Percentiles rank a stretch among this genome's conserved stretches.
Conservation (phyloP, 495 filamentous ascomycete genomes). For the Terfezia boudieri region DNA sequence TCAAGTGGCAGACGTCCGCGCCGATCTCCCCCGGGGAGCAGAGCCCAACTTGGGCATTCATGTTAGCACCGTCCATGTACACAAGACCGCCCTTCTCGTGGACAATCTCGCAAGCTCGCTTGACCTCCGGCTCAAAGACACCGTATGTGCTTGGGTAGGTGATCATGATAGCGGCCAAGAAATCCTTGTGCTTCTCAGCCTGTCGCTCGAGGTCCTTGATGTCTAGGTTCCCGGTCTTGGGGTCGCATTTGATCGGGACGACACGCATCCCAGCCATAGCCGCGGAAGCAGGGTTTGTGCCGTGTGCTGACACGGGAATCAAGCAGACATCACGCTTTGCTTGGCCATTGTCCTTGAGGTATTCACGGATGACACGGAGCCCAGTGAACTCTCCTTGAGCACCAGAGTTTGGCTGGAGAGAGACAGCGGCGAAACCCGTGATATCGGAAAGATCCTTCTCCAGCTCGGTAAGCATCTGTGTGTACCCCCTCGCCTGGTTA, state of each 20-base stretch:
- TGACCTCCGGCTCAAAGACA: slow-evolving; percentile 82
- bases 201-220: slow-evolving; percentile 67
- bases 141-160: slow-evolving; percentile 96
- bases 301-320: slow-evolving; percentile 91
- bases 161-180: slow-evolving; percentile 91
- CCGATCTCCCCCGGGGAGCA: slow-evolving; percentile 95
- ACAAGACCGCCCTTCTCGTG: slow-evolving; percentile 83
- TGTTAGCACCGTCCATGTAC: slow-evolving; percentile 98
- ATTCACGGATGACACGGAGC: slow-evolving; percentile 78
- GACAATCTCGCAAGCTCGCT: slow-evolving; percentile 64
- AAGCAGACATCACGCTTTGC: slow-evolving; percentile 76
- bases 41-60: slow-evolving; percentile 96
- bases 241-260: slow-evolving; percentile 79
- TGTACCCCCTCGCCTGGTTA: slow-evolving; percentile 45
- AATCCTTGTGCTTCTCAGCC: slow-evolving; percentile 63
- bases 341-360: slow-evolving; percentile 39
- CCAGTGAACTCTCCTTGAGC: slow-evolving; percentile 95
- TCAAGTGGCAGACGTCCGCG: slow-evolving; percentile 93
- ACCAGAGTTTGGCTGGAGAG: slow-evolving; percentile 89
- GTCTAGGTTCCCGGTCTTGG: slow-evolving; percentile 74
- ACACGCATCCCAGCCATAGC: slow-evolving; percentile 97
- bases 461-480: slow-evolving; percentile 43
- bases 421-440: slow-evolving; percentile 76
- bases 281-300: slow-evolving; percentile 89
- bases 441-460: slow-evolving; percentile 60